Percentiles rank a stretch among this genome's conserved stretches.
Evolutionary conservation across 2,329 filamentous ascomycete species (phyloP).

Genomic region (Hirsutella thompsonii): DNA sequence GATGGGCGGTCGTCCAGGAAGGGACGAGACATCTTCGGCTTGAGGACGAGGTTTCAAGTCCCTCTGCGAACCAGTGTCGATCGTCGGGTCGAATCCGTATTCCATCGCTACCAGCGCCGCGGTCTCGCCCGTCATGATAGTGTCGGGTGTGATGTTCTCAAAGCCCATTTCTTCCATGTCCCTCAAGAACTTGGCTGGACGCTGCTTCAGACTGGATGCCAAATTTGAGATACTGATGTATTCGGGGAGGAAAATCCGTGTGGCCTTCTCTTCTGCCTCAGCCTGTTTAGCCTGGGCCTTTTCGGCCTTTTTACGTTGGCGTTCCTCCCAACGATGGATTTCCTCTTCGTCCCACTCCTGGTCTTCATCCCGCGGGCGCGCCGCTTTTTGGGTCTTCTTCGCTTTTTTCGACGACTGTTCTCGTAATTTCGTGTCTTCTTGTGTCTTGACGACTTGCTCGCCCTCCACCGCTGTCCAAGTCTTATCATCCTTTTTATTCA

Average conservation of each 20-base stretch:
- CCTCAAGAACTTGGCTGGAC: conserved; percentile 54
- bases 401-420: conserved; percentile 10
- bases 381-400: conserved; percentile 12
- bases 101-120: conserved; percentile 84
- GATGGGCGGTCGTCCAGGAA: conserved; percentile 75
- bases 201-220: conserved; percentile 60
- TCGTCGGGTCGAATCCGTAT: conserved; percentile 78
- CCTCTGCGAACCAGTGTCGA: conserved; percentile 50
- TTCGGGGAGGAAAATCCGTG: conserved; percentile 66
- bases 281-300: conserved; percentile 26
- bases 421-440: conserved; percentile 8
- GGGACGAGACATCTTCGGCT: conserved; percentile 50
- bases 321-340: conserved; percentile 21
- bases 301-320: conserved; percentile 27
- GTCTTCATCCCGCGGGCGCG: conserved; percentile 13
- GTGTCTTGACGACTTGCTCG: conserved; percentile 16
- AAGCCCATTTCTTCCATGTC: conserved; percentile 82
- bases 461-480: neutral
- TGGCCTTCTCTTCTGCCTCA: conserved; percentile 30
- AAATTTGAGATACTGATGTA: conserved; percentile 83
- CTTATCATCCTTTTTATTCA: conserved; percentile 4
- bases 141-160: conserved; percentile 68
- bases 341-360: conserved; percentile 27
- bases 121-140: conserved; percentile 81
- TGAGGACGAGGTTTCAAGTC: conserved; percentile 62